These are phyloP conservation scores for Aspergillus leporis DNA, from an alignment of 495 filamentous ascomycete species.

Conservation along the genomic window DNA sequence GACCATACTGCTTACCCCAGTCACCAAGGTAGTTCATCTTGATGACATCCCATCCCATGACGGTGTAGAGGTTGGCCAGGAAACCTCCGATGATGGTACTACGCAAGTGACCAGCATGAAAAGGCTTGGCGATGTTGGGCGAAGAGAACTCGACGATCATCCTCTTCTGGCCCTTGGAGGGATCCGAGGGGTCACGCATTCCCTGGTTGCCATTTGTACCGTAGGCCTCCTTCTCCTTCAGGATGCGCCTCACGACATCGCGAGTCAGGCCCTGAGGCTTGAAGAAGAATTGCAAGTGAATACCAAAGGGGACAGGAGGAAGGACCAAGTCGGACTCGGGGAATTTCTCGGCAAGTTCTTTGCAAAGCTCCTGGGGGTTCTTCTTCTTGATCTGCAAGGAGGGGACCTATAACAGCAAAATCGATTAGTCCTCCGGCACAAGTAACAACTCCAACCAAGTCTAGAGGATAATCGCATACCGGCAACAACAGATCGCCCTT, in stretches of 20 bases:
- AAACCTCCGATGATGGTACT: slow-evolving; percentile 78
- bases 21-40: slow-evolving; percentile 77
- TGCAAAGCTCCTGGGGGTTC: slow-evolving; percentile 63
- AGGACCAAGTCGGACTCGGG: slow-evolving; percentile 75
- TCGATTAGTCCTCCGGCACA: slow-evolving; percentile 1
- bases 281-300: slow-evolving; percentile 83
- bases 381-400: slow-evolving; percentile 86
- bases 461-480: slow-evolving; percentile 34
- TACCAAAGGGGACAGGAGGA: slow-evolving; percentile 60
- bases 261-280: slow-evolving; percentile 58
- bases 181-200: slow-evolving; percentile 65
- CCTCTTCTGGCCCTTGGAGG: slow-evolving; percentile 69
- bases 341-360: slow-evolving; percentile 74
- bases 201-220: slow-evolving; percentile 68
- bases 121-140: slow-evolving; percentile 76
- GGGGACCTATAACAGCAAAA: slow-evolving; percentile 48
- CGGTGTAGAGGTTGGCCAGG: slow-evolving; percentile 65
- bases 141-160: slow-evolving; percentile 73
- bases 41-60: slow-evolving; percentile 70
- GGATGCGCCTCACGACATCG: slow-evolving; percentile 63
- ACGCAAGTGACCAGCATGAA: slow-evolving; percentile 70
- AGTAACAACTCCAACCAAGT: not conserved
- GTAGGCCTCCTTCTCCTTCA: slow-evolving; percentile 59
- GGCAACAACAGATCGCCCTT: slow-evolving; percentile 87
- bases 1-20: slow-evolving; percentile 76